These are phyloP conservation scores for Trametes villosa DNA, from an alignment of 768 basidiomycete genomes.

Conservation along the genomic window DNA sequence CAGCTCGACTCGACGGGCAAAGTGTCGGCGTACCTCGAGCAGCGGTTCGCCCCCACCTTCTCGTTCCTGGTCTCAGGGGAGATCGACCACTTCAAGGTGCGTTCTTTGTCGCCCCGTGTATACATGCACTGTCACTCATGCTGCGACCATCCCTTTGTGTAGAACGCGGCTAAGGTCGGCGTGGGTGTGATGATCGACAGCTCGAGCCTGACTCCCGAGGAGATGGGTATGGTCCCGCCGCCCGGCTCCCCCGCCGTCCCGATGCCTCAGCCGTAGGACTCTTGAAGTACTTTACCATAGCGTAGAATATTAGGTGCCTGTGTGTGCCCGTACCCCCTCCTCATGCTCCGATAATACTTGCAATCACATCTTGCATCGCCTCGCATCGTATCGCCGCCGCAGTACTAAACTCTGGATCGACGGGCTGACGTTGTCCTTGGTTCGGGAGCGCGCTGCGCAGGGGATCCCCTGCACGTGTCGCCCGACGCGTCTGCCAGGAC, in stretches of 20 bases:
- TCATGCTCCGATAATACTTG: constrained; percentile 26
- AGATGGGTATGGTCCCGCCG: constrained; percentile 57
- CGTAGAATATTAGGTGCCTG: constrained; percentile 24
- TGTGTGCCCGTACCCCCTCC: constrained; percentile 20
- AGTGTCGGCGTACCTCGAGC: constrained; percentile 92
- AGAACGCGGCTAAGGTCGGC: constrained; percentile 95
- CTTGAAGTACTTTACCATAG: constrained; percentile 22
- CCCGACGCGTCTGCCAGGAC: neutral
- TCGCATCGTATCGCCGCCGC: neutral
- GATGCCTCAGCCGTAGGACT: constrained; percentile 20
- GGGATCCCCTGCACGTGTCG: neutral
- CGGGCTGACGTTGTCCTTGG: no score
- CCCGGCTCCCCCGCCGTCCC: constrained; percentile 27
- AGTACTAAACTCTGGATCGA: neutral
- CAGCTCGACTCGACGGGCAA: constrained; percentile 96
- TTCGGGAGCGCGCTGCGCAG: no score
- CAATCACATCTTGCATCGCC: constrained; percentile 18
- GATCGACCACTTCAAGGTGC: constrained; percentile 97
- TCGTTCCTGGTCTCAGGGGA: constrained; percentile 94
- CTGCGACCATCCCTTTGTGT: constrained; percentile 5
- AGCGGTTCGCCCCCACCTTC: constrained; percentile 94
- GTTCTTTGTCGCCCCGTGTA: constrained; percentile 1
- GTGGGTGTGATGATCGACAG: constrained; percentile 98
- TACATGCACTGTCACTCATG: neutral
- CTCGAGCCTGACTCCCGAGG: constrained; percentile 77